Conservation (phyloP, 257 asterid species). For the Solanum pinnatisectum region DNA sequence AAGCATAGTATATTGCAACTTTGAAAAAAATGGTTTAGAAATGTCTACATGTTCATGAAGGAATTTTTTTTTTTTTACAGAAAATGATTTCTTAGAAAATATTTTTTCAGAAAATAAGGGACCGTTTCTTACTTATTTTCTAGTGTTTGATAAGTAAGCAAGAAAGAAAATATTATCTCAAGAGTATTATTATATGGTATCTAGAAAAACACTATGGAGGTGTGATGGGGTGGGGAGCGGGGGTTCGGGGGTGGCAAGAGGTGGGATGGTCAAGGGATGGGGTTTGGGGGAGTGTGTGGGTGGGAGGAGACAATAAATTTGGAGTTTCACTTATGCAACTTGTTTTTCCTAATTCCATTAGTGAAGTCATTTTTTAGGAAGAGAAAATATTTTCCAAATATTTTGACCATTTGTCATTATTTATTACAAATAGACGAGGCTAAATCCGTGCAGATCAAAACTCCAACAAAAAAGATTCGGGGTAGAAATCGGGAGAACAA, state of each 20-base stretch:
- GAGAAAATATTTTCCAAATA: neutral
- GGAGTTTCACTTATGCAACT: too few relatives aligned
- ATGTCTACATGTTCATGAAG: neutral
- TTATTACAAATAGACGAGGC: neutral
- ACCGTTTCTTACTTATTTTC: too few relatives aligned
- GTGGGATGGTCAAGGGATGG: neutral
- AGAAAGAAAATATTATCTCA: neutral
- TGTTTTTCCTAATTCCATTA: neutral
- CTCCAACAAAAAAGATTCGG: too few relatives aligned
- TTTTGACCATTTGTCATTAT: neutral
- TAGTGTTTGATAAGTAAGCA: too few relatives aligned
- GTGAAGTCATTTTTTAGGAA: neutral
- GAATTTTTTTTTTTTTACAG: too few relatives aligned
- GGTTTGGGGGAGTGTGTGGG: neutral
- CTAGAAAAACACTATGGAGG: neutral
- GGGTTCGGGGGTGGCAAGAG: neutral
- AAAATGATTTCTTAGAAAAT: too few relatives aligned
- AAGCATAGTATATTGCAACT: neutral
- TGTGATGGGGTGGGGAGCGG: neutral
- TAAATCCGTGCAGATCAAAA: neutral
- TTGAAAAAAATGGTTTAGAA: neutral
- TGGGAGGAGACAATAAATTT: neutral
- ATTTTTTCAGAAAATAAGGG: too few relatives aligned
- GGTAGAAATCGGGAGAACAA: too few relatives aligned
- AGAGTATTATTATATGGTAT: too few relatives aligned